These are phyloP conservation scores for Paulownia fortunei DNA, from an alignment of 257 asterid species.

Conservation along the genomic window DNA sequence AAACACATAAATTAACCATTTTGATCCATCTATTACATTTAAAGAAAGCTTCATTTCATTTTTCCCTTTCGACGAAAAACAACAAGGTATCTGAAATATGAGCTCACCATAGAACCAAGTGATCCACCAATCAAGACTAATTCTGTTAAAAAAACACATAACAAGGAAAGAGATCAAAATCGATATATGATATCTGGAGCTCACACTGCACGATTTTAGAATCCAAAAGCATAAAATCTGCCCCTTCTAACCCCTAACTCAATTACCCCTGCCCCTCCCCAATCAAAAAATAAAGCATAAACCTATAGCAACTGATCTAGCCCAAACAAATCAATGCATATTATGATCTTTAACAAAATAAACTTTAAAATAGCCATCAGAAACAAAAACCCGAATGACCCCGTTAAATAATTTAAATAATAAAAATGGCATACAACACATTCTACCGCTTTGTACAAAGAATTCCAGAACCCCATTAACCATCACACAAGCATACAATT, in stretches of 20 bases:
- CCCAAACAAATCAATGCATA: no score
- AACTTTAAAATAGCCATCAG: no score
- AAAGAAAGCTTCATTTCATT: background rate
- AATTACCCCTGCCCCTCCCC: no score
- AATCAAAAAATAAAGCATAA: no score
- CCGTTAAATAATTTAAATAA: background rate
- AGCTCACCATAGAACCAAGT: constrained; percentile 70
- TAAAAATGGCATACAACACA: constrained; percentile 9
- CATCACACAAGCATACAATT: background rate
- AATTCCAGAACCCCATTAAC: constrained; percentile 14
- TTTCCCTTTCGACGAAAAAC: background rate
- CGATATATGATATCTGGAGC: no score
- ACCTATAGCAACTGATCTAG: no score
- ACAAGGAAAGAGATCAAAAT: constrained; percentile 26
- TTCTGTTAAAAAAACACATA: constrained; percentile 46
- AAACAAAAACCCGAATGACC: constrained; percentile 19
- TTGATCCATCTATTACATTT: background rate
- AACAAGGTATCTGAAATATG: constrained; percentile 25
- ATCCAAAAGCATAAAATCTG: background rate
- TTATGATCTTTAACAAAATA: no score
- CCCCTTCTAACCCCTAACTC: background rate
- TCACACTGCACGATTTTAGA: constrained; percentile 18
- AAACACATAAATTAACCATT: constrained; percentile 28
- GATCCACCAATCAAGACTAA: constrained; percentile 43
- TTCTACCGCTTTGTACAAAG: background rate